These are phyloP conservation scores for Backusella mclennaniae DNA, from an alignment of 192 early-diverging fungal genomes.

Conservation along the genomic window DNA sequence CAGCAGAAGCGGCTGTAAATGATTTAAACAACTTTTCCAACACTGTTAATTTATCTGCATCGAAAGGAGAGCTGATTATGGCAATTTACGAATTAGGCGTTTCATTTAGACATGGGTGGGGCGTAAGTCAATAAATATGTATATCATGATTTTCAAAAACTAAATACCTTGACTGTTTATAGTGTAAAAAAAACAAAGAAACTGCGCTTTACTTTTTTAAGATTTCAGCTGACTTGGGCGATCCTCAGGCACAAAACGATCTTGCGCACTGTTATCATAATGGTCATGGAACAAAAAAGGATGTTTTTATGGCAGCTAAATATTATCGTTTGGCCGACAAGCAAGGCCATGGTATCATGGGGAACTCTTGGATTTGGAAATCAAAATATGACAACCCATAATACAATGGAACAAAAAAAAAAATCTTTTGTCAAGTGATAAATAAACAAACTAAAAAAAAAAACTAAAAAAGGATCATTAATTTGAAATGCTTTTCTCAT, in stretches of 20 bases:
- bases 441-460: background rate
- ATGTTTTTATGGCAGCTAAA: constrained; percentile 67
- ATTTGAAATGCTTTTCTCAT: no score
- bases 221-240: constrained; percentile 67
- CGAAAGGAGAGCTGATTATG: constrained; percentile 71
- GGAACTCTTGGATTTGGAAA: constrained; percentile 83
- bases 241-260: constrained; percentile 41
- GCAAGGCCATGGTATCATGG: constrained; percentile 68
- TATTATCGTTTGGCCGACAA: constrained; percentile 75
- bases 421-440: background rate
- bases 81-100: constrained; percentile 80
- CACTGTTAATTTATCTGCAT: constrained; percentile 48
- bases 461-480: background rate
- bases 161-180: background rate
- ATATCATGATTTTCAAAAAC: background rate
- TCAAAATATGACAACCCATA: constrained; percentile 60
- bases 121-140: constrained; percentile 40
- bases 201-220: constrained; percentile 78
- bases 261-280: constrained; percentile 67
- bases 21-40: constrained; percentile 47
- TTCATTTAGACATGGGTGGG: constrained; percentile 79
- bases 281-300: constrained; percentile 69
- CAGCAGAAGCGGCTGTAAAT: constrained; percentile 65
- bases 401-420: background rate
- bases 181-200: constrained; percentile 53